Conservation (phyloP, 1,284 basidiomycete genomes). For the Rhodotorula glutinis region DNA sequence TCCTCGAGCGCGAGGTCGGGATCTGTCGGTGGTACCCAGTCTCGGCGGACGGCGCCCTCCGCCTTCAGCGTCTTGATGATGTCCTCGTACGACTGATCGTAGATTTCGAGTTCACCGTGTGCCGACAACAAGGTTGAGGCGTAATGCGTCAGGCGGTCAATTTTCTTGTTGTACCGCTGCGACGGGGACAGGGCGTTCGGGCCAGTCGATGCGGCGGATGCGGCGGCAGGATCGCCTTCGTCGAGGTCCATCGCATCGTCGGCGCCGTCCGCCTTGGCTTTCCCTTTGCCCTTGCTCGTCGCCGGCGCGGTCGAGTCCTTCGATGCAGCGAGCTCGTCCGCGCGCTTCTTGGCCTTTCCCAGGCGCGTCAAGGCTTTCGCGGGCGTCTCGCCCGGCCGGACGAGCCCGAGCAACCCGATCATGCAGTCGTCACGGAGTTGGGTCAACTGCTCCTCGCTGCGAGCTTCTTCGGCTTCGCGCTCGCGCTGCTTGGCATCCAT, state of each 20-base stretch:
- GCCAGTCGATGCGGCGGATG: neutral
- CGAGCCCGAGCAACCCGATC: slow-evolving; percentile 63
- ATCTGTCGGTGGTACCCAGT: slow-evolving; percentile 71
- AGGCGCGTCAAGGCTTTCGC: slow-evolving; percentile 83
- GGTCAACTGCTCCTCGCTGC: slow-evolving; percentile 48
- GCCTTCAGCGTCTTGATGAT: slow-evolving; percentile 69
- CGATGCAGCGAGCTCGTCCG: slow-evolving; percentile 60
- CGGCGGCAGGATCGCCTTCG: neutral
- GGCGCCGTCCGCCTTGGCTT: slow-evolving; percentile 34
- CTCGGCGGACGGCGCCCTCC: slow-evolving; percentile 62
- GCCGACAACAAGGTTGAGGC: slow-evolving; percentile 72
- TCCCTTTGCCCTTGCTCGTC: slow-evolving; percentile 45
- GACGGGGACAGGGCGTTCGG: too few species aligned
- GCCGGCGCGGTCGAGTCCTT: slow-evolving; percentile 32
- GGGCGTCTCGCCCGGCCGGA: slow-evolving; percentile 87
- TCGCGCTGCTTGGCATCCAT: slow-evolving; percentile 65
- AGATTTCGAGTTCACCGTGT: slow-evolving; percentile 75
- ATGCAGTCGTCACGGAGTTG: slow-evolving; percentile 55
- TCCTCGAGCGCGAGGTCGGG: slow-evolving; percentile 48
- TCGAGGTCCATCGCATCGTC: neutral
- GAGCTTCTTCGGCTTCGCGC: slow-evolving; percentile 61
- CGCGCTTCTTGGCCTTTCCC: slow-evolving; percentile 65
- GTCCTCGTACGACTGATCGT: slow-evolving; percentile 76
- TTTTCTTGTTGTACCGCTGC: slow-evolving; percentile 51
- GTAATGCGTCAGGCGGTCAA: slow-evolving; percentile 73